Base-by-base conservation (phyloP, 2,329 filamentous ascomycete species). In the Aspergillus caelatus region DNA sequence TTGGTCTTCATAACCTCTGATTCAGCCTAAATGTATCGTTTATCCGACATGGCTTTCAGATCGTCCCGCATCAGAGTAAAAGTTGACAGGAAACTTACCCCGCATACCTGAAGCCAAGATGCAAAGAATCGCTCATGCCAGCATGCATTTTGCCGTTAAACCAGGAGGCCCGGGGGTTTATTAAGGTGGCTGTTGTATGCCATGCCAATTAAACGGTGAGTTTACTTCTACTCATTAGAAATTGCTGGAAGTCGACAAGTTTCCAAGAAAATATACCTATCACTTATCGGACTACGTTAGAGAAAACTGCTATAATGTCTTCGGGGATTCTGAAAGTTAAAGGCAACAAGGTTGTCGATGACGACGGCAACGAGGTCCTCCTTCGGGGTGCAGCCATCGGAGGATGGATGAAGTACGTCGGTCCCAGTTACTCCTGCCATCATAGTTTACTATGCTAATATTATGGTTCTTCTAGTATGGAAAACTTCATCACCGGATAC, bases 401-500 rank as follows among this genome's bases (percentile, higher is more conserved):
- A 57, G 80, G 81, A 65, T 82, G 78, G 79, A 75, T 80, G 74
- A 82, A 81, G 74, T 77, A 72, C 60, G 67, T 53, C 36, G 21
- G 32, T 41, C 70, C 43, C 61, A 28, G 4, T 21, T 16, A 19
- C 19, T n/a, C n/a, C n/a, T 21, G 23, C 4, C 12, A n/a, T 21
- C 34, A 28, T 14, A 48, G 2, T 32, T 19, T 12, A 8, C 71
- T 36, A 72, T 74, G 34, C 21, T 58, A n/a, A 54, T 23, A 28
- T 7, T 14, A 39, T 36, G 10, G 12, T 23, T 12, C 14, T 32
- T 19, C 28, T 55, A 80, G 77, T 62, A 86, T 86, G 83, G 85
- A 87, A 72, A 88, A 88, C 72, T 88, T 88, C 78, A 88, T 89
- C 66, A 87, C 84, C 1, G 87, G 87, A n/a, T 89, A 83, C 62